Evolutionary conservation across 1,284 basidiomycete genomes (phyloP), one percentile per base, ranked within the genome.

Genomic region (Rhizopogon parksii): DNA sequence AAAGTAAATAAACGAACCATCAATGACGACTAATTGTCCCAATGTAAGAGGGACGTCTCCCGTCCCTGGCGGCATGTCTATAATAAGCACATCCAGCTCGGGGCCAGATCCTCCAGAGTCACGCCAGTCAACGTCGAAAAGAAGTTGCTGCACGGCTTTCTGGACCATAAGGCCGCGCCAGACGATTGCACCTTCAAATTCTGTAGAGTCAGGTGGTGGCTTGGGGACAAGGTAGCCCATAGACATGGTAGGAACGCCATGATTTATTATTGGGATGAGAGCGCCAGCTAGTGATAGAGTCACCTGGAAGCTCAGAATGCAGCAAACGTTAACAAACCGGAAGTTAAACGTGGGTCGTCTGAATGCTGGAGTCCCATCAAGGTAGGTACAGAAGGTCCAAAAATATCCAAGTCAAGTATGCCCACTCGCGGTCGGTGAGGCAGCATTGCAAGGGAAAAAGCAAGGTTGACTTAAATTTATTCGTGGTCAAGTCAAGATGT

Each of bases 151-250:
- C 0, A 95, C 93, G 21, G 95, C 95, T 66, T 99, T 99, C 72
- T 96, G 95, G 1, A 99, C 96, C 95, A 99, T 98, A 46, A 98
- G 80, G 1, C 95, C 95, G 36, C 95, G 79, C 95, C 95, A 99
- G 21, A 95, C 92, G 15, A 98, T 79, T 0, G 93, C 84, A 35
- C 69, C 70, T 15, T 70, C 67, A 37, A 68, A 71, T 38, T 63
- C 54, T 9, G 46, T 8, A 15, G 55, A 50, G 34, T 40, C 45
- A 27, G 60, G 56, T 14, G 50, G 46, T 0, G 72, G 57, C 30
- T 71, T 72, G 2, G 85, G 83, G 21, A 90, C 73, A 6, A 90
- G 76, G 61, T 85, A 99, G 0, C 95, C 95, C 83, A 99, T 98
- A 2, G 93, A 96, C 95, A 99, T 98, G 61, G 90, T 93, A 19